A percentile compares a stretch with the other conserved stretches of the same genome.
Conservation (phyloP, 208 protist species). For the Sergeia podlipaevii region DNA sequence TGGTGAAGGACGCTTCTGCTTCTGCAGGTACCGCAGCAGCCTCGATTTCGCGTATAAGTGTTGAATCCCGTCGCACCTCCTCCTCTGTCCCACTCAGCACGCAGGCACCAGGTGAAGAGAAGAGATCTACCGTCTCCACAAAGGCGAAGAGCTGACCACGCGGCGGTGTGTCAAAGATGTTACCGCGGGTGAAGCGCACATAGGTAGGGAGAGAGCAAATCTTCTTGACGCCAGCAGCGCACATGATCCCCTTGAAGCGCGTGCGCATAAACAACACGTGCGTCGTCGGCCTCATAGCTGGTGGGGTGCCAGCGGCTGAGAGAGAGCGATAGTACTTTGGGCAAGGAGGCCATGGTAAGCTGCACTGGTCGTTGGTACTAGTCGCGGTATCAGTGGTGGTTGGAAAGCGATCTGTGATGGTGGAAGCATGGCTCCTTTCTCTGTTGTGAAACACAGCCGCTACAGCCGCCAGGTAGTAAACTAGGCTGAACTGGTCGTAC, state of each 20-base stretch:
- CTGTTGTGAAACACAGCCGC: constrained; percentile 36
- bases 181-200: constrained; percentile 40
- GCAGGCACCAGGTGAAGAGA: constrained; percentile 64
- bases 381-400: neutral
- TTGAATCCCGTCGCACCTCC: constrained; percentile 25
- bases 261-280: constrained; percentile 64
- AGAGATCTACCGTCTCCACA: constrained; percentile 62
- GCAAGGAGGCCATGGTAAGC: constrained; percentile 75
- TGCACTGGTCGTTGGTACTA: neutral
- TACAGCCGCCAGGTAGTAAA: constrained; percentile 59
- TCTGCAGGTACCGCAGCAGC: too few species aligned
- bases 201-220: constrained; percentile 51
- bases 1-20: too few species aligned
- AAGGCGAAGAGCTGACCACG: constrained; percentile 24
- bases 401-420: neutral
- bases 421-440: neutral
- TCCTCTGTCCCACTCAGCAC: constrained; percentile 47
- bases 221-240: constrained; percentile 18
- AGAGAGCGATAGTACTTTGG: constrained; percentile 14
- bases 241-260: constrained; percentile 37
- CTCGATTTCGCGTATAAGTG: constrained; percentile 30
- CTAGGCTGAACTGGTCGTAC: constrained; percentile 75
- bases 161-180: constrained; percentile 27
- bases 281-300: constrained; percentile 14
- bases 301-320: neutral